phyloP scores from a whole-genome alignment of 192 early-diverging fungal genomes.

The Paraglomus occultum region DNA sequence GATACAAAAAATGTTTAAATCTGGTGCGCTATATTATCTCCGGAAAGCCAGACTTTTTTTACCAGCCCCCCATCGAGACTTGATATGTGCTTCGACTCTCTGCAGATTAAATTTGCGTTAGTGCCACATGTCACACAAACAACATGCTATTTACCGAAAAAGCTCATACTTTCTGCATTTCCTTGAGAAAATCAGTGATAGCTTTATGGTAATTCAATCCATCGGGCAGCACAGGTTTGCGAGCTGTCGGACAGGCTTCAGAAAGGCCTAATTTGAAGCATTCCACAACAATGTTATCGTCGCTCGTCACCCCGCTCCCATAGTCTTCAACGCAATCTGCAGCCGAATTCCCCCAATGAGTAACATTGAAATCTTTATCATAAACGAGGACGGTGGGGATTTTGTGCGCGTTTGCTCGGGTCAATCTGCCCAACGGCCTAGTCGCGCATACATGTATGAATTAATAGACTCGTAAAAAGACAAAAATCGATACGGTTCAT shows the following conservation, averaged over 20 bases:
- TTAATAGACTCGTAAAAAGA: neutral
- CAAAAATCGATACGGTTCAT: neutral
- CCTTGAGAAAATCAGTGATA: conserved; percentile 17
- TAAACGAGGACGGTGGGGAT: too few species aligned
- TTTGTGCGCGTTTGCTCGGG: neutral
- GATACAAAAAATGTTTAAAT: neutral
- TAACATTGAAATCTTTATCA: too few species aligned
- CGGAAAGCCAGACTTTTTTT: too few species aligned
- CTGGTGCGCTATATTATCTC: conserved; percentile 3
- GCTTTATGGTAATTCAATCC: conserved; percentile 10
- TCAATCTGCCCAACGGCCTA: neutral
- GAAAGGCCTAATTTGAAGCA: conserved; percentile 23
- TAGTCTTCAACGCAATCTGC: too few species aligned
- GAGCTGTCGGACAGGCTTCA: neutral
- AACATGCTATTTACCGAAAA: neutral
- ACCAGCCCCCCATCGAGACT: neutral
- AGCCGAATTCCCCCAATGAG: too few species aligned
- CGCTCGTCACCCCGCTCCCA: too few species aligned
- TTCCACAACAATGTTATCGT: neutral
- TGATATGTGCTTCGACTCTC: too few species aligned
- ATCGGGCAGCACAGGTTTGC: conserved; percentile 21
- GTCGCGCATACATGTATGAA: neutral
- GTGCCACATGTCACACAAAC: neutral
- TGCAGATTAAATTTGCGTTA: neutral
- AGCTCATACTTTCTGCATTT: conserved; percentile 16